These are phyloP conservation scores for Oenanthe javanica DNA, from an alignment of 140 eudicot species.

Conservation along the genomic window DNA sequence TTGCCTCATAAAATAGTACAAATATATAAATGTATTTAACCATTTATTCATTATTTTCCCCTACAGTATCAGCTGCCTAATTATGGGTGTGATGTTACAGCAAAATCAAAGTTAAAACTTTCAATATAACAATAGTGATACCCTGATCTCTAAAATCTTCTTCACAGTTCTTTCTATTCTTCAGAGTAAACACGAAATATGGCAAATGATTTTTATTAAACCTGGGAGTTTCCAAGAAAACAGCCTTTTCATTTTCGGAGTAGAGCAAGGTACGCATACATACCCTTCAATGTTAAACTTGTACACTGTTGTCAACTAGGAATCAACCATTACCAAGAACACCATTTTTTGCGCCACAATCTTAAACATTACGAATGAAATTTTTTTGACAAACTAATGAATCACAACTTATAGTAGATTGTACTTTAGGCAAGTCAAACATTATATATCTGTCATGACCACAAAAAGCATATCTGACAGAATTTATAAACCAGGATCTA, in stretches of 20 bases:
- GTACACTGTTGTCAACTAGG: background rate
- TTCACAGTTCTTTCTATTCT: background rate
- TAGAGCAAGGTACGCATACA: background rate
- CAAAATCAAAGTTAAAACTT: background rate
- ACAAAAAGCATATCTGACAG: background rate
- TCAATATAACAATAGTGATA: background rate
- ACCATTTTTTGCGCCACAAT: background rate
- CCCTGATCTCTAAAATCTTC: background rate
- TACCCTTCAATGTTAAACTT: background rate
- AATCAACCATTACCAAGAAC: background rate
- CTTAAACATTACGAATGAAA: background rate
- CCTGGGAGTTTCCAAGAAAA: background rate
- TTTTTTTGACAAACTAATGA: background rate
- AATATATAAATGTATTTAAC: too few relatives aligned
- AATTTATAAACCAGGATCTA: background rate
- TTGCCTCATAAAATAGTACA: background rate
- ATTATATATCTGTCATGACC: background rate
- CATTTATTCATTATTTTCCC: background rate
- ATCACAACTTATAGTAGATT: background rate
- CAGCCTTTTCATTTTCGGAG: background rate
- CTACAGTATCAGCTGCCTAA: background rate
- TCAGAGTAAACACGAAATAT: background rate
- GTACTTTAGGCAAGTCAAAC: background rate
- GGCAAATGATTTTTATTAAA: background rate
- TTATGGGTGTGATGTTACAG: background rate